Percentiles rank a stretch among this genome's conserved stretches.
Conservation (phyloP, 1,139 yeast species). For the Citeromyces hawaiiensis region DNA sequence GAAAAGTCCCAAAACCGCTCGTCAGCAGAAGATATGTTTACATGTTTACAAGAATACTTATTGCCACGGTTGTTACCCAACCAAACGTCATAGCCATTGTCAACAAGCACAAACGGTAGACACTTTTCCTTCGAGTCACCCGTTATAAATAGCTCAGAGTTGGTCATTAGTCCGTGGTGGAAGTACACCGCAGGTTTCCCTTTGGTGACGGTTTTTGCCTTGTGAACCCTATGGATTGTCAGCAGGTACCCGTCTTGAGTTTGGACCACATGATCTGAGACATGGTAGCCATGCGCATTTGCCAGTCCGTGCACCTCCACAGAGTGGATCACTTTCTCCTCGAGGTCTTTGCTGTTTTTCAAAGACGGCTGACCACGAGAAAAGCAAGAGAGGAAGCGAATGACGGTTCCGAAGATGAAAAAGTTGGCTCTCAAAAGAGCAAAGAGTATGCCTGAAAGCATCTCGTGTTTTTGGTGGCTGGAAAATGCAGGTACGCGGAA, state of each 20-base stretch:
- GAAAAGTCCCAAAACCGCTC: constrained; percentile 69
- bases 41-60: constrained; percentile 46
- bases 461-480: background rate
- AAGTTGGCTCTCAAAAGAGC: background rate
- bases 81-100: constrained; percentile 82
- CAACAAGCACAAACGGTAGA: constrained; percentile 64
- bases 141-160: constrained; percentile 28
- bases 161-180: constrained; percentile 34
- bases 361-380: background rate
- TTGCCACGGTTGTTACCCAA: constrained; percentile 83
- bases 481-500: background rate
- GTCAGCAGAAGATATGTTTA: constrained; percentile 24
- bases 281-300: constrained; percentile 41
- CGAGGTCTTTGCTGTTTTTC: background rate
- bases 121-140: constrained; percentile 22
- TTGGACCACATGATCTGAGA: constrained; percentile 61
- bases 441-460: background rate
- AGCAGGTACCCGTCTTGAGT: constrained; percentile 29
- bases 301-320: constrained; percentile 55
- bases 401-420: background rate
- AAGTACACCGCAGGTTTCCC: constrained; percentile 22
- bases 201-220: background rate
- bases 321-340: constrained; percentile 17
- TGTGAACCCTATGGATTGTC: constrained; percentile 23
- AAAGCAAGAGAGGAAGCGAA: background rate